These are phyloP conservation scores for Biscogniauxia sp. DNA, from an alignment of 2,329 filamentous ascomycete species.

Conservation along the genomic window DNA sequence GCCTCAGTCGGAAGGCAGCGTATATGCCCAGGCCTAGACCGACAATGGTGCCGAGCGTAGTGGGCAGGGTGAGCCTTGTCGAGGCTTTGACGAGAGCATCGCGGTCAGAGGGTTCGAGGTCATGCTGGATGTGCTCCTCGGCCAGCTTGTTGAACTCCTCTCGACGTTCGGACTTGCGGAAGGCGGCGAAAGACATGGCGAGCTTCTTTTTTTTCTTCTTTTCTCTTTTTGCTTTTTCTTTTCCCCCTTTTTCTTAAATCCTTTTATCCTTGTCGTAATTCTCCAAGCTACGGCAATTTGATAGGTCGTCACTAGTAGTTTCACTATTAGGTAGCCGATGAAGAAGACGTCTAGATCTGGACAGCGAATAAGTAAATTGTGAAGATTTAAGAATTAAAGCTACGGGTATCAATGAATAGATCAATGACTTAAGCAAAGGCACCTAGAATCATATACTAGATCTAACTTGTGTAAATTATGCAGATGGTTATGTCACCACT, in stretches of 20 bases:
- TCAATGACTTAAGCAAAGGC: no score
- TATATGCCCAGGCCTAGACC: slow-evolving; percentile 59
- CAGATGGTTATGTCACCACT: no score
- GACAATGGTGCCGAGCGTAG: slow-evolving; percentile 56
- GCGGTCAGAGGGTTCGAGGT: slow-evolving; percentile 54
- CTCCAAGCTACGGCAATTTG: no score
- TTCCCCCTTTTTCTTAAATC: no score
- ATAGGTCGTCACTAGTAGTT: no score
- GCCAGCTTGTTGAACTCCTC: slow-evolving; percentile 54
- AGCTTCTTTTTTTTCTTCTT: neutral
- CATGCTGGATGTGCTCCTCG: slow-evolving; percentile 56
- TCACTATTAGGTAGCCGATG: no score
- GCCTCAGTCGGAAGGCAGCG: slow-evolving; percentile 55
- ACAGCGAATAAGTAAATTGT: no score
- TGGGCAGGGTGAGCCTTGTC: slow-evolving; percentile 50
- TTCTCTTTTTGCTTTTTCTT: neutral
- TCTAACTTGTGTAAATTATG: no score
- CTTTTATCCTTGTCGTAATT: neutral
- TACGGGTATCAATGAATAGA: no score
- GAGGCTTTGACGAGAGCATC: slow-evolving; percentile 55
- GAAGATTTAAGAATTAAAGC: no score
- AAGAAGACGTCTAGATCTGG: no score
- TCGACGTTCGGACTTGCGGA: slow-evolving; percentile 35
- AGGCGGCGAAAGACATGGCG: slow-evolving; percentile 32
- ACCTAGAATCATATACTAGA: no score